These are phyloP conservation scores for Raphanus hybrid DNA, from an alignment of 441 rosid species.

Conservation along the genomic window DNA sequence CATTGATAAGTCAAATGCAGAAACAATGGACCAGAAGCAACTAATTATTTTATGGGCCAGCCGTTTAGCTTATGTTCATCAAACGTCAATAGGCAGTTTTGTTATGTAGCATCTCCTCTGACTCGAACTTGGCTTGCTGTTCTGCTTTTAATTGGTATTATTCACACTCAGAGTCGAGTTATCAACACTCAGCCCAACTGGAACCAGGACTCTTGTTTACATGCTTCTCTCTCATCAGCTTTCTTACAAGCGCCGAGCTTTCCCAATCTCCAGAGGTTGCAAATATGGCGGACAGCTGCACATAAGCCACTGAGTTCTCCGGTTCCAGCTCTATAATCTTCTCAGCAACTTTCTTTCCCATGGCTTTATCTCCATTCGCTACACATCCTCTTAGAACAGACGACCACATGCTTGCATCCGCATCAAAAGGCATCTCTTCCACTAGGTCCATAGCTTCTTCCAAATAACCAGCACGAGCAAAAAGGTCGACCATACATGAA, in stretches of 20 bases:
- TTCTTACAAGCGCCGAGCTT: background rate
- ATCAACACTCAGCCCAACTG: constrained; percentile 1
- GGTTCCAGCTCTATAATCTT: constrained; percentile 67
- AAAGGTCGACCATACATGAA: constrained; percentile 85
- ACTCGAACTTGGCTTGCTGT: background rate
- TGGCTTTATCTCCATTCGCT: constrained; percentile 52
- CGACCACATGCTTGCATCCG: constrained; percentile 76
- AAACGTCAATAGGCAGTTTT: background rate
- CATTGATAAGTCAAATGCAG: background rate
- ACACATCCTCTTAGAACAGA: constrained; percentile 79
- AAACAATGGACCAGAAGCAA: background rate
- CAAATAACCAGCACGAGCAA: constrained; percentile 74
- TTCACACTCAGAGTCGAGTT: background rate
- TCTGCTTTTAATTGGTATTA: background rate
- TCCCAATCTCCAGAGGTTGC: background rate
- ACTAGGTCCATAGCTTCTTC: constrained; percentile 65
- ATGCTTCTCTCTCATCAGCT: background rate
- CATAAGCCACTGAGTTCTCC: constrained; percentile 70
- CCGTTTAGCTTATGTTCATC: background rate
- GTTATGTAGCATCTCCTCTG: background rate
- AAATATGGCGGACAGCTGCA: constrained; percentile 38
- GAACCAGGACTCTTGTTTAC: background rate
- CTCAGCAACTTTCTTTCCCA: constrained; percentile 9
- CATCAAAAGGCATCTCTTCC: constrained; percentile 59
- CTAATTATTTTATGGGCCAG: too few relatives aligned